Evolutionary conservation across 371 early-diverging fungal species (phyloP), one percentile per base, ranked within the genome.

Genomic region (Mucor piriformis): DNA sequence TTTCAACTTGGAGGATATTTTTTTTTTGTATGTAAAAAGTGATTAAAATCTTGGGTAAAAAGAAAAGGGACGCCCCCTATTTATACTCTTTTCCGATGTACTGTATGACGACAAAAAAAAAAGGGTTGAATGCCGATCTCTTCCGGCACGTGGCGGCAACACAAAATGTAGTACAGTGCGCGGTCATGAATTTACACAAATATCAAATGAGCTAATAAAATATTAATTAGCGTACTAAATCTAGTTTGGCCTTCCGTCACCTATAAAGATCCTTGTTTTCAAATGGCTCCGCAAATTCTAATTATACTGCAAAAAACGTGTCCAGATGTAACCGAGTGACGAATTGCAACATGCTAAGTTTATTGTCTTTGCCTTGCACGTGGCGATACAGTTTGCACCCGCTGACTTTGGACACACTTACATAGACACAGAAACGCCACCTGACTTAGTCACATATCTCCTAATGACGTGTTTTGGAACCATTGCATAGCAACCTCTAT

Each of bases 81-180:
- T 25, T 12, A 25, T 23, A 16, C 24, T 46, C 11, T 46, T 11
- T 37, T 23, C 16, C 47, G 25, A 59, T 21, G 37, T 42, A 38
- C 24, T 23, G 24, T 16, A 20, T 43, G 43, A 44, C 21, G 13
- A 44, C 23, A n/a, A 53, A 6, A 27, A 38, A 15, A 25, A 42
- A 42, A 42, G 8, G 50, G 58, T 51, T 51, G 29, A 27, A 44
- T 38, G 60, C 60, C 60, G 60, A 60, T 56, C 56, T 47, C 42
- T 53, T 54, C 59, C 59, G 54, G 52, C 64, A 59, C 64, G 64
- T 63, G 64, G 64, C 64, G 12, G 50, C 24, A 2, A 12, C 8
- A 33, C 50, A 25, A 42, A 42, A 48, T 42, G 42, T 42, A 4
- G 42, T 18, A 42, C 42, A 42, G 38, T 5, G 38, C n/a, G 38